phyloP scores from a whole-genome alignment of 2,329 filamentous ascomycete genomes.

The Fusarium azukiicola region DNA sequence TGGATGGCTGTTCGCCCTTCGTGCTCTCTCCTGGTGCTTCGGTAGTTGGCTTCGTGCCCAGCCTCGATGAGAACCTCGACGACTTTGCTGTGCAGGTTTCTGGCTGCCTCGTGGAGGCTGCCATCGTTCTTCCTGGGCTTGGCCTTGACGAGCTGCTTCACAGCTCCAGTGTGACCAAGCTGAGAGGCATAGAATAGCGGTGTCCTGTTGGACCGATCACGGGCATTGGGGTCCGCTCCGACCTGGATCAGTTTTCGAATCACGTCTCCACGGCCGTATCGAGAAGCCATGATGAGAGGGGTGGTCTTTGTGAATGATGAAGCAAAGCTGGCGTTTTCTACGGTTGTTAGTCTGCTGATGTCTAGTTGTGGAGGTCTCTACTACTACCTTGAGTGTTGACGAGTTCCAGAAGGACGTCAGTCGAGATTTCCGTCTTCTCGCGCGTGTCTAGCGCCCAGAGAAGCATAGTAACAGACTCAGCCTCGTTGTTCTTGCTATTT shows the following conservation, averaged over 20 bases:
- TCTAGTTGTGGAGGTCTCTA: background rate
- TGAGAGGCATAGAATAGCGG: slow-evolving; percentile 25
- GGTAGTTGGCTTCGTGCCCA: slow-evolving; percentile 26
- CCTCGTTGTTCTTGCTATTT: background rate
- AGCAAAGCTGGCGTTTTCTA: background rate
- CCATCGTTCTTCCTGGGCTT: slow-evolving; percentile 23
- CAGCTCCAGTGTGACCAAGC: slow-evolving; percentile 18
- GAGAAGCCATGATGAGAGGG: background rate
- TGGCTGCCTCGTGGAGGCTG: slow-evolving; percentile 37
- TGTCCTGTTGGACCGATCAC: slow-evolving; percentile 10
- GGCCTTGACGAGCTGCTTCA: slow-evolving; percentile 19
- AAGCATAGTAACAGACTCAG: background rate
- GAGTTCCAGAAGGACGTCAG: background rate
- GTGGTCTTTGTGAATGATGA: background rate
- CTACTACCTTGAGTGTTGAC: background rate
- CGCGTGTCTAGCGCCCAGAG: background rate
- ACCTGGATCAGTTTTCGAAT: background rate
- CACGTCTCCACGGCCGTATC: background rate
- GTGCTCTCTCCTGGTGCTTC: slow-evolving; percentile 12
- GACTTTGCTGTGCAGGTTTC: slow-evolving; percentile 31
- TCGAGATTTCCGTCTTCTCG: background rate
- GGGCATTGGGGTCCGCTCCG: background rate
- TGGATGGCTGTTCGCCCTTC: slow-evolving; percentile 29
- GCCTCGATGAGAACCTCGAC: slow-evolving; percentile 23
- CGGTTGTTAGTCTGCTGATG: background rate